These are phyloP conservation scores for Phyllostachys edulis DNA, from an alignment of 176 grass and related monocot species.

Conservation along the genomic window DNA sequence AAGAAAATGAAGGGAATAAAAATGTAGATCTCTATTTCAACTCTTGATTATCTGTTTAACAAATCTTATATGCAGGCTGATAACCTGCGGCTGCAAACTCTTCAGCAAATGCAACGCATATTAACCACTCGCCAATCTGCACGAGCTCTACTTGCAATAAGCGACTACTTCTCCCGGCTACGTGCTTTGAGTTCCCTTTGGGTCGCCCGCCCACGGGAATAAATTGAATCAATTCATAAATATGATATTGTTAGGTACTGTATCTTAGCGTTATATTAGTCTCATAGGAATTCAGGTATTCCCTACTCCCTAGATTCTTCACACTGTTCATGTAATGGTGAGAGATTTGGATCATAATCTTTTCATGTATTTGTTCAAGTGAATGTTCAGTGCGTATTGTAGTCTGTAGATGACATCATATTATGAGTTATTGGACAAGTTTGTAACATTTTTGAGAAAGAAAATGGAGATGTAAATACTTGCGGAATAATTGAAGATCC, in stretches of 20 bases:
- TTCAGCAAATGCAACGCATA: constrained; percentile 88
- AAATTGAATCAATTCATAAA: constrained; percentile 47
- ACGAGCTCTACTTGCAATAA: constrained; percentile 84
- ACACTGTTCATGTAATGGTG: constrained; percentile 32
- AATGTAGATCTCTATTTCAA: neutral
- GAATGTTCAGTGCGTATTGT: constrained; percentile 31
- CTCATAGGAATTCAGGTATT: constrained; percentile 26
- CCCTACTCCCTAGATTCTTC: constrained; percentile 25
- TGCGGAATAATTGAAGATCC: constrained; percentile 23
- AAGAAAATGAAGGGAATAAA: neutral
- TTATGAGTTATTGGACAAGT: constrained; percentile 32
- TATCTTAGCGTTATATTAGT: constrained; percentile 23
- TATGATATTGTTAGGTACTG: constrained; percentile 30
- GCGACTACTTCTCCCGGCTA: constrained; percentile 76
- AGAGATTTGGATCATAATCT: constrained; percentile 13
- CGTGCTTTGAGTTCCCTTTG: constrained; percentile 90
- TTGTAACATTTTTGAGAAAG: constrained; percentile 33
- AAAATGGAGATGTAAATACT: constrained; percentile 35
- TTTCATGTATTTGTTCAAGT: constrained; percentile 19
- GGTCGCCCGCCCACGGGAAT: constrained; percentile 80
- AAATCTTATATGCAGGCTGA: constrained; percentile 68
- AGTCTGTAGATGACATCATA: constrained; percentile 18
- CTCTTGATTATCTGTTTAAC: constrained; percentile 5
- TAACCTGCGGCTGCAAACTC: constrained; percentile 84
- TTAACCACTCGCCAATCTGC: constrained; percentile 88